A percentile compares a stretch with the other conserved stretches of the same genome.
Conservation (phyloP, 2,329 filamentous ascomycete genomes). For the Ambrosiella beaveri region DNA sequence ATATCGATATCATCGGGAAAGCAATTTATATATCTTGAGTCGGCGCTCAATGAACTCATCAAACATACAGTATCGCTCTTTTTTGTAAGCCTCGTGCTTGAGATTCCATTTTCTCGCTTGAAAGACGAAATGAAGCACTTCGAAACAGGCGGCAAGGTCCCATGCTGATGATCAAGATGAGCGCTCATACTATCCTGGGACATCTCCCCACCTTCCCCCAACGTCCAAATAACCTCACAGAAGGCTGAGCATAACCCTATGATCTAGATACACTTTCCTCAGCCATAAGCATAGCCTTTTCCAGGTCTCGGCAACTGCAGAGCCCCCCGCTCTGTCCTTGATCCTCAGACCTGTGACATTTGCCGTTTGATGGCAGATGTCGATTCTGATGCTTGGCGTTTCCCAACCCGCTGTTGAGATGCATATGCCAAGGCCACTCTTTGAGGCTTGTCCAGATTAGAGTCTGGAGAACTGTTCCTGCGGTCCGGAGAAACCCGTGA, state of each 20-base stretch:
- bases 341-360: not conserved
- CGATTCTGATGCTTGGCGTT: not conserved
- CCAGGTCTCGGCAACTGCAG: not conserved
- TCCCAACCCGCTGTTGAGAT: not conserved
- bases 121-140: too few relatives aligned
- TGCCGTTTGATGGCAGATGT: not conserved
- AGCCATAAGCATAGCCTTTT: not conserved
- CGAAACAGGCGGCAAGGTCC: too few relatives aligned
- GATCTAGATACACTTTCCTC: not conserved
- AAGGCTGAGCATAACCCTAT: not conserved
- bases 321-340: not conserved
- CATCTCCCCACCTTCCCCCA: not conserved
- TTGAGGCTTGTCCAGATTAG: slow-evolving; percentile 1
- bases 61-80: too few relatives aligned
- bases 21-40: too few relatives aligned
- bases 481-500: not conserved
- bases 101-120: too few relatives aligned
- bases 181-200: not conserved
- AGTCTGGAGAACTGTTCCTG: not conserved
- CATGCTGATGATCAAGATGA: not conserved
- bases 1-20: too few relatives aligned
- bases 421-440: not conserved
- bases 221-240: not conserved
- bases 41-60: too few relatives aligned
- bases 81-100: too few relatives aligned